Conservation (phyloP, 257 asterid species). For the Solanum rostratum region DNA sequence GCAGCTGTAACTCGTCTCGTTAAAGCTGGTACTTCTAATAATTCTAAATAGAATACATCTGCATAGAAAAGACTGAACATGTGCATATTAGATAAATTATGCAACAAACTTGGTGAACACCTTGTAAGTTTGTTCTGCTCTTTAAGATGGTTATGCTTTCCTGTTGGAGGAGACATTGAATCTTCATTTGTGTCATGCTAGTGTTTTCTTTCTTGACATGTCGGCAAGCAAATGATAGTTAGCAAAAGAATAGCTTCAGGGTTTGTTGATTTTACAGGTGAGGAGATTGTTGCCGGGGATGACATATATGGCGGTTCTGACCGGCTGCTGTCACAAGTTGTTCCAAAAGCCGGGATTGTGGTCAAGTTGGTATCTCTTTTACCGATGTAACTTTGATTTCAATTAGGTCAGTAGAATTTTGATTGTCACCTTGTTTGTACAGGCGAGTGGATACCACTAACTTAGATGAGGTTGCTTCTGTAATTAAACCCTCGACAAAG, state of each 20-base stretch:
- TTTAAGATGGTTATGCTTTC: constrained; percentile 1
- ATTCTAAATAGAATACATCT: not conserved
- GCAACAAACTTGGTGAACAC: not conserved
- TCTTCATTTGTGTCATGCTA: not conserved
- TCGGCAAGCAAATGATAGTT: not conserved
- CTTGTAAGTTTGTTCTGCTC: not conserved
- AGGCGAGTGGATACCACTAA: constrained; percentile 87
- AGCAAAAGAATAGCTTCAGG: not conserved
- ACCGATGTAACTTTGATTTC: not conserved
- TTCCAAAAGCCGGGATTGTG: constrained; percentile 69
- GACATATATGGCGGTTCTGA: constrained; percentile 99
- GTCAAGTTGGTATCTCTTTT: constrained; percentile 52
- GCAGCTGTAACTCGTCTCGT: constrained; percentile 82
- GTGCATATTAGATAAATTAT: not conserved
- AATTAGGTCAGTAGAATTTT: not conserved
- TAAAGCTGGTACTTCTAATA: constrained; percentile 38
- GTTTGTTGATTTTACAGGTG: constrained; percentile 29
- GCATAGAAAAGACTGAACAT: not conserved
- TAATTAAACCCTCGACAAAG: constrained; percentile 60
- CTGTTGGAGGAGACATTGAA: not conserved
- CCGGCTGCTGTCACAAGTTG: constrained; percentile 67
- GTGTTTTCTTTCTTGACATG: not conserved
- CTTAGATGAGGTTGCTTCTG: constrained; percentile 59
- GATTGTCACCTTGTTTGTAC: constrained; percentile 7
- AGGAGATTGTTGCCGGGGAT: constrained; percentile 88